These are phyloP conservation scores for Hydnum rufescens DNA, from an alignment of 768 basidiomycete species.

Conservation along the genomic window DNA sequence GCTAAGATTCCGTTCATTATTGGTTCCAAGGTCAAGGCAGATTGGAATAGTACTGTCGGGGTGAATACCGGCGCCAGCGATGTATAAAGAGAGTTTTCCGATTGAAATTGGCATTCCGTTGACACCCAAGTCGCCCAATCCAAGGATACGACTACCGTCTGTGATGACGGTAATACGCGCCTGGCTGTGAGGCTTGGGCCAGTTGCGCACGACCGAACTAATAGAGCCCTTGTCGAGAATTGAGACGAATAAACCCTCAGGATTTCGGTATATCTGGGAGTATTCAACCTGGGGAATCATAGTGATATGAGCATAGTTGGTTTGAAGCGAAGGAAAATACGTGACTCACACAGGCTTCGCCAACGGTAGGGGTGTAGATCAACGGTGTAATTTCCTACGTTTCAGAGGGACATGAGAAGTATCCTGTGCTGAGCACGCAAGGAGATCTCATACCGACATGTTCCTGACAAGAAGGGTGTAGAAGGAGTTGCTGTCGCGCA, in stretches of 20 bases:
- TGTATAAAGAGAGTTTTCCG: slow-evolving; percentile 81
- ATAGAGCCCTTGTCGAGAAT: slow-evolving; percentile 72
- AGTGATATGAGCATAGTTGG: neutral
- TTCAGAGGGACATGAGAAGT: no score
- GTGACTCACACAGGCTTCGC: slow-evolving; percentile 56
- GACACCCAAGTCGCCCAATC: slow-evolving; percentile 32
- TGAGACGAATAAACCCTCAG: slow-evolving; percentile 33
- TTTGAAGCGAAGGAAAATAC: neutral
- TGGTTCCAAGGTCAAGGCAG: slow-evolving; percentile 56
- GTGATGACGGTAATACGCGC: slow-evolving; percentile 87
- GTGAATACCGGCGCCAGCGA: slow-evolving; percentile 47
- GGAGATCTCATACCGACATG: no score
- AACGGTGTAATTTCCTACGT: no score
- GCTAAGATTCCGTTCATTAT: slow-evolving; percentile 41
- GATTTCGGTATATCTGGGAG: slow-evolving; percentile 51
- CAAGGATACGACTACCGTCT: slow-evolving; percentile 75
- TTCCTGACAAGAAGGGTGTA: no score
- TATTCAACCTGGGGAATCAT: slow-evolving; percentile 22
- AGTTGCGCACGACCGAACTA: slow-evolving; percentile 43
- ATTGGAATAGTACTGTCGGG: slow-evolving; percentile 39
- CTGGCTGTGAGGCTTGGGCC: slow-evolving; percentile 49
- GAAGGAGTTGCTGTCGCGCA: no score
- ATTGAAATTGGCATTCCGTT: slow-evolving; percentile 53
- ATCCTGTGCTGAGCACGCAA: no score
- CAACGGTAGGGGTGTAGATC: slow-evolving; percentile 72